These are phyloP conservation scores for Tylopilus felleus DNA, from an alignment of 768 basidiomycete species.

Conservation along the genomic window DNA sequence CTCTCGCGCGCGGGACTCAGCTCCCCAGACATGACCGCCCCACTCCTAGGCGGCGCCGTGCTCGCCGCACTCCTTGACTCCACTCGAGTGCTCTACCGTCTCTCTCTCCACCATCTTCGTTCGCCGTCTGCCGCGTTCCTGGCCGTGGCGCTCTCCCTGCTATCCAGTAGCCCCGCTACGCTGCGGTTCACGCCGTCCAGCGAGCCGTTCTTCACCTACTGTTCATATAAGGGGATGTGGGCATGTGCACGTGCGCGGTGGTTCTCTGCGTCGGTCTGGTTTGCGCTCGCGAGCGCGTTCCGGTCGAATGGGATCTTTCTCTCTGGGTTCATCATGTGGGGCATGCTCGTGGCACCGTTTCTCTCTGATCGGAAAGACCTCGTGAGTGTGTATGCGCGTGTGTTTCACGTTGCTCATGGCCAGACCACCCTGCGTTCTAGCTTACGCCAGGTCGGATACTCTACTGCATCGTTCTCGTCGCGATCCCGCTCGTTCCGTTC, in stretches of 20 bases:
- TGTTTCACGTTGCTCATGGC: not conserved
- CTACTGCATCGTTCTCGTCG: slow-evolving; percentile 40
- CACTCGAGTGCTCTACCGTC: slow-evolving; percentile 48
- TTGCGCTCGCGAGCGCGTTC: slow-evolving; percentile 62
- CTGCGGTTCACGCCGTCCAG: slow-evolving; percentile 69
- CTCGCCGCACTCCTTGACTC: slow-evolving; percentile 40
- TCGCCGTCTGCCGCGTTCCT: slow-evolving; percentile 59
- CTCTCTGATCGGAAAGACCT: slow-evolving; percentile 35
- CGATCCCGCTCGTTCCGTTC: slow-evolving; percentile 62
- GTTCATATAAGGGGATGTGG: slow-evolving; percentile 59
- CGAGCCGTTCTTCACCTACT: slow-evolving; percentile 83
- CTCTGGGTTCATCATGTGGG: slow-evolving; percentile 79
- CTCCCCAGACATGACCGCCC: slow-evolving; percentile 12
- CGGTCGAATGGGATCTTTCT: slow-evolving; percentile 78
- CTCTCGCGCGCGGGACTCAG: slow-evolving; percentile 12
- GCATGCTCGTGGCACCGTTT: slow-evolving; percentile 53
- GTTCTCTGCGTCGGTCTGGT: slow-evolving; percentile 54
- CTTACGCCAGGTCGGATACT: slow-evolving; percentile 32
- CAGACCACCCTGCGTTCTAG: slow-evolving; percentile 23
- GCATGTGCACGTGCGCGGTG: slow-evolving; percentile 40
- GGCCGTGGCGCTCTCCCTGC: slow-evolving; percentile 62
- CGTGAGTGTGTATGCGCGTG: slow-evolving; percentile 15
- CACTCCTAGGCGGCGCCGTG: slow-evolving; percentile 38
- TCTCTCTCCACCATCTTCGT: slow-evolving; percentile 56
- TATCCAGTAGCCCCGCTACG: slow-evolving; percentile 79